Evolutionary conservation across 176 grass and related monocot genomes (phyloP), one percentile per base, ranked within the genome.

Genomic region (Rhynchospora pubera): DNA sequence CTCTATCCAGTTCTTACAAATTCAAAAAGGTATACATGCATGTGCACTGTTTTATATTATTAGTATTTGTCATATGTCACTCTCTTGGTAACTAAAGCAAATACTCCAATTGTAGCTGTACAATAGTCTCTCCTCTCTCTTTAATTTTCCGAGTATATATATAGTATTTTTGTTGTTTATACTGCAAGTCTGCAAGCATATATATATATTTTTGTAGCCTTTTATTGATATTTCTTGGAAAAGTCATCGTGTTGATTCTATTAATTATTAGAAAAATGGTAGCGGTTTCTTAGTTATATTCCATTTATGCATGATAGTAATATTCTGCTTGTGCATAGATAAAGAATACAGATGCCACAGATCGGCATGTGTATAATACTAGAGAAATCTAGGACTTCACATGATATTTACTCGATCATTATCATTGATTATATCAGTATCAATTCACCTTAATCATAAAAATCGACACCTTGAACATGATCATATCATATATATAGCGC

Each of bases 1-100:
- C 13, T 89, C 94, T n/a, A 83, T 97, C 21, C 65, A 86, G 65
- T 97, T 97, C 88, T 88, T 97, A 83, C 92, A 97, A 85, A 90
- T 97, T n/a, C 94, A 97, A 59, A 97, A 94, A 92, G 93, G 94
- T 97, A 89, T 2, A 3, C 6, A 50, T 14, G 3, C 5, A 26
- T 39, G 34, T n/a, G n/a, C 47, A 5, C 24, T 26, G 57, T 9
- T 59, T 8, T 47, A 19, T n/a, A 28, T 77, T 68, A 79, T 87
- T 22, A 1, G 19, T 22, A 61, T 61, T 9, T 61, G 21, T 61
- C n/a, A 61, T 61, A 3, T 14, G 0, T 30, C 30, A 10, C 30
- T 64, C 61, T 63, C 24, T 30, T 64, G 23, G 13, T 30, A 39
- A 39, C 34, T 64, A 64, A 70, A 45, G 7, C 66, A 70, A 70